These are phyloP conservation scores for Sarocladium brachiariae DNA, from an alignment of 2,329 filamentous ascomycete genomes.

Conservation along the genomic window DNA sequence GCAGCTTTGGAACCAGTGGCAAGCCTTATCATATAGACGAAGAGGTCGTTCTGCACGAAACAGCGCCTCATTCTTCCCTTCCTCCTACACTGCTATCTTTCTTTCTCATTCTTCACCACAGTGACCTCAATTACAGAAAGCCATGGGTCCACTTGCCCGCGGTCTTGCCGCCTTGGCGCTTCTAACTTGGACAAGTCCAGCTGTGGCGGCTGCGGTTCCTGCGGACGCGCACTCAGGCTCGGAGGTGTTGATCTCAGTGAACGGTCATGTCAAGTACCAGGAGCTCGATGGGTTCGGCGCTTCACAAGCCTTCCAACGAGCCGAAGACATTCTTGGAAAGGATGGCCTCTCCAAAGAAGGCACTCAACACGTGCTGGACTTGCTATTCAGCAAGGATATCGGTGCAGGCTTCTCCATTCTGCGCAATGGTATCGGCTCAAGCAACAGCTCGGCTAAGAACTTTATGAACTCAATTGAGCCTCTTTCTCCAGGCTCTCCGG, in stretches of 20 bases:
- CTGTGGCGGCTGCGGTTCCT: neutral
- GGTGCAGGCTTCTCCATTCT: neutral
- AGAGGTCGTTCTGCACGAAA: too few species aligned
- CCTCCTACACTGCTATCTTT: neutral
- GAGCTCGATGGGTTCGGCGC: neutral
- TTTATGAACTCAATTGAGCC: constrained; percentile 1
- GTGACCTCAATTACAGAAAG: neutral
- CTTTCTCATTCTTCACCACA: neutral
- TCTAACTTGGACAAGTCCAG: neutral
- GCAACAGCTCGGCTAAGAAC: neutral
- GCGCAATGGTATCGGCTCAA: neutral
- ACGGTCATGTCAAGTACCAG: neutral
- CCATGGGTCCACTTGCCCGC: neutral
- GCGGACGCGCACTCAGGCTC: neutral
- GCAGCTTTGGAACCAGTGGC: too few species aligned
- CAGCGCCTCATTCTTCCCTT: too few species aligned
- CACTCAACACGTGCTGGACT: neutral
- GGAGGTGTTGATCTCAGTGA: neutral
- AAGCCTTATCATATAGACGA: too few species aligned
- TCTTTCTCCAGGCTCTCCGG: neutral
- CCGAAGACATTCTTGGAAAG: neutral
- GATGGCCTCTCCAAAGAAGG: neutral
- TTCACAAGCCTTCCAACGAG: neutral
- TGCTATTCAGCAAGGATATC: neutral
- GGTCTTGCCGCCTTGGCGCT: neutral